Evolutionary conservation across 441 rosid genomes (phyloP).

Genomic region (Manihot esculenta): DNA sequence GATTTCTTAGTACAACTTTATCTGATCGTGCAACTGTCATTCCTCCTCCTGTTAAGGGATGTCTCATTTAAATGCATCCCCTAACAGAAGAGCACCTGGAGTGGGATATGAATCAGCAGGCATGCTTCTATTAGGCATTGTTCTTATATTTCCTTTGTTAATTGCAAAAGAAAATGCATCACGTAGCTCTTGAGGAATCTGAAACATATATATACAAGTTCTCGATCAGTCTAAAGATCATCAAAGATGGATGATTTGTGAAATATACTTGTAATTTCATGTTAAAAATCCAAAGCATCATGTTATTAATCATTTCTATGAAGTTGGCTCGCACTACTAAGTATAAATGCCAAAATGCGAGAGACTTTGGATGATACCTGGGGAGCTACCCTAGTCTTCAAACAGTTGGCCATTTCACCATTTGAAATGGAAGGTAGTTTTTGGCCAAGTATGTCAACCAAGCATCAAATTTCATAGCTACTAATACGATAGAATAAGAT

Average conservation of each 20-base stretch:
- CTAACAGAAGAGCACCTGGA: background rate
- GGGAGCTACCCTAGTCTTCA: background rate
- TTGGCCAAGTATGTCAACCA: background rate
- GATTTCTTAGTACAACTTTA: background rate
- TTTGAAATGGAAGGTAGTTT: background rate
- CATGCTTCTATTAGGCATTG: conserved; percentile 3
- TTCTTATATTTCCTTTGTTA: background rate
- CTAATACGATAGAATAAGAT: background rate
- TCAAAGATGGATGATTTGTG: no score
- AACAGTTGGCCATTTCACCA: background rate
- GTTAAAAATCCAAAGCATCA: no score
- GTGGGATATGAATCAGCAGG: background rate
- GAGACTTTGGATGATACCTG: no score
- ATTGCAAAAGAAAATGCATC: background rate
- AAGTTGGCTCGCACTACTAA: no score
- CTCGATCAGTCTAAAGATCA: no score
- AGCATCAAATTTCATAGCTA: background rate
- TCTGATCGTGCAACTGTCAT: background rate
- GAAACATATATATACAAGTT: no score
- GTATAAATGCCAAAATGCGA: no score
- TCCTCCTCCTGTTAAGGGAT: no score
- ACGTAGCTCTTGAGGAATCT: background rate
- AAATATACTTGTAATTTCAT: no score
- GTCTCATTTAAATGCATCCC: no score
- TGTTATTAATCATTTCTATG: no score